Conservation (phyloP, 331 rosid species). For the Dryas integrifolia region DNA sequence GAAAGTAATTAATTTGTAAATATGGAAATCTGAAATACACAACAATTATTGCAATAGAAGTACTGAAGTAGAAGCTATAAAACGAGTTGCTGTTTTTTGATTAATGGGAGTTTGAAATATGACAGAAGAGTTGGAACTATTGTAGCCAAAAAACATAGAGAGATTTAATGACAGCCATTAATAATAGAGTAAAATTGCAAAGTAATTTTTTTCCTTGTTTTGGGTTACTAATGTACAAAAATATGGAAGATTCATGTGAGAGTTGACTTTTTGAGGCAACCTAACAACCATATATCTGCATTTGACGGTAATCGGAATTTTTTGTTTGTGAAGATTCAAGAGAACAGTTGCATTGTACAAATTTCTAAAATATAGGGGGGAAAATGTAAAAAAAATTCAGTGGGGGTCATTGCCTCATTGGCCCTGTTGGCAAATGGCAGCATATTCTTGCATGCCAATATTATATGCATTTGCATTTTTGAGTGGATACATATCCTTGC, state of each 20-base stretch:
- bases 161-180: neutral
- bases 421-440: too few relatives aligned
- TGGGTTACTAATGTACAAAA: neutral
- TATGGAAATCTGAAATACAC: too few relatives aligned
- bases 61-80: too few relatives aligned
- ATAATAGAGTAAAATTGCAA: neutral
- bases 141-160: neutral
- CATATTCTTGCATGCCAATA: too few relatives aligned
- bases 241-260: neutral
- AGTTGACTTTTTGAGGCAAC: slow-evolving; percentile 1
- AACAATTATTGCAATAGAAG: too few relatives aligned
- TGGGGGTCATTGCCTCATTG: neutral
- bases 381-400: neutral
- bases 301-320: neutral
- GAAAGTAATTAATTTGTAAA: too few relatives aligned
- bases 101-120: too few relatives aligned
- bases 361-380: too few relatives aligned
- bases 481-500: neutral
- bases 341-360: too few relatives aligned
- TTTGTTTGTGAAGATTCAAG: neutral
- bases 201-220: slow-evolving; percentile 1
- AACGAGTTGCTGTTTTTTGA: too few relatives aligned
- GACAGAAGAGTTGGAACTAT: too few relatives aligned
- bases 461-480: too few relatives aligned
- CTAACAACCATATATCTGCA: neutral